Evolutionary conservation across 1,284 basidiomycete species (phyloP).

Genomic region (Ganoderma resinaceum): DNA sequence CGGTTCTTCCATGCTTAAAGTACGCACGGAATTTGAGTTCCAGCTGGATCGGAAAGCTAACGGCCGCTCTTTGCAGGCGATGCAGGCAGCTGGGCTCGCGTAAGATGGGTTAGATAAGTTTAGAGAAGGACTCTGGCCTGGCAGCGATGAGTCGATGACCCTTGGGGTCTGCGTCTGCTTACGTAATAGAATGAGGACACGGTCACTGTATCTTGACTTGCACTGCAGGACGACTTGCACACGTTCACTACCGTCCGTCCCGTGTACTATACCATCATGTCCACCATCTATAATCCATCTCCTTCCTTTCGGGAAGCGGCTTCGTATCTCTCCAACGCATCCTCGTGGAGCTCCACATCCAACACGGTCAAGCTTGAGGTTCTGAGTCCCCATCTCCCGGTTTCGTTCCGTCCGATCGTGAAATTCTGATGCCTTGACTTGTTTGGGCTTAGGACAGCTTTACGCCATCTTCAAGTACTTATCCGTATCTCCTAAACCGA

Average conservation of each 20-base stretch:
- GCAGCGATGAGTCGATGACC: conserved; percentile 1
- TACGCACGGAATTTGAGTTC: conserved; percentile 37
- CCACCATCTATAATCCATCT: conserved; percentile 49
- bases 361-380: conserved; percentile 80
- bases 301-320: conserved; percentile 66
- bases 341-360: conserved; percentile 59
- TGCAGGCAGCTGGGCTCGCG: conserved; percentile 85
- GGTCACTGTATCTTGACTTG: conserved; percentile 25
- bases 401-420: conserved; percentile 26
- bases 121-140: conserved; percentile 7
- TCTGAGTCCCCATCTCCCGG: conserved; percentile 36
- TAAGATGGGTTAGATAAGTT: conserved; percentile 45
- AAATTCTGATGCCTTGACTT: neutral
- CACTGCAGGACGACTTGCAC: conserved; percentile 11
- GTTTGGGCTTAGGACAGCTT: conserved; percentile 57
- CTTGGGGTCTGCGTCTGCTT: conserved; percentile 30
- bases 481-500: conserved; percentile 63
- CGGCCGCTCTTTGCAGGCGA: conserved; percentile 57
- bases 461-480: conserved; percentile 89
- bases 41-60: neutral
- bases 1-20: conserved; percentile 87
- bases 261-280: conserved; percentile 35
- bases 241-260: conserved; percentile 21
- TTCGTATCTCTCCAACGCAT: conserved; percentile 63
- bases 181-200: conserved; percentile 40